Percentiles rank a stretch among this genome's conserved stretches.
Evolutionary conservation across 306 rosid species (phyloP).

Genomic region (Alnus rubra): DNA sequence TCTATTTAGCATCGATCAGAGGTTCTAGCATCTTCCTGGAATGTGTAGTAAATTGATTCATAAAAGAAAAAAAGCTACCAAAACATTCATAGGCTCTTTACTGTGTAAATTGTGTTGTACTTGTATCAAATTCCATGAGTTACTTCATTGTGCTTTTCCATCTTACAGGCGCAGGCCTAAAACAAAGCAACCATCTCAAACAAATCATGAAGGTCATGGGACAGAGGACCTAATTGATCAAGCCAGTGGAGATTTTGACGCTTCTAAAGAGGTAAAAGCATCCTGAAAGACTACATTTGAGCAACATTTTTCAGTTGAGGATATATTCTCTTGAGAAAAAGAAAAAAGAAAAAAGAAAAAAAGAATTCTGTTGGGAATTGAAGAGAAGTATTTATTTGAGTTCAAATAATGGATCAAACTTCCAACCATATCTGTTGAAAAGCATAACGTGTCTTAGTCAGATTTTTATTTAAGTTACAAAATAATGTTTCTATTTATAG

Average conservation of each 20-base stretch:
- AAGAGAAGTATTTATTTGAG: no score
- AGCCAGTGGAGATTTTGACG: constrained; percentile 26
- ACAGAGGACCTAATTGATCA: constrained; percentile 31
- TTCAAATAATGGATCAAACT: no score
- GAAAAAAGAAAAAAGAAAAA: no score
- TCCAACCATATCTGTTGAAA: no score
- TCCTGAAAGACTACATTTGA: background rate
- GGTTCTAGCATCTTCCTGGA: no score
- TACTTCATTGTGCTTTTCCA: constrained; percentile 26
- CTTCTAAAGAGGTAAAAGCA: constrained; percentile 43
- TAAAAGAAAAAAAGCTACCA: constrained; percentile 2
- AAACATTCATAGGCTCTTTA: background rate
- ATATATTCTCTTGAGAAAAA: background rate
- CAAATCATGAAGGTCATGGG: constrained; percentile 20
- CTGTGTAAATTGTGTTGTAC: background rate
- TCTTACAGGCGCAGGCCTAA: constrained; percentile 40
- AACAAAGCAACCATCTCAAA: constrained; percentile 34
- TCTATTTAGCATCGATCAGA: no score
- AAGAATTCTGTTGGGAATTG: no score
- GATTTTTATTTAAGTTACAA: no score
- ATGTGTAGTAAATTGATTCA: no score
- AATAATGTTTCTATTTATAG: no score
- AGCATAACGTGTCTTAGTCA: no score
- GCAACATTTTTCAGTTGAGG: background rate
- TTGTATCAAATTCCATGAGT: background rate